Conservation (phyloP, 2,329 filamentous ascomycete genomes). For the Pseudogymnoascus sp. region DNA sequence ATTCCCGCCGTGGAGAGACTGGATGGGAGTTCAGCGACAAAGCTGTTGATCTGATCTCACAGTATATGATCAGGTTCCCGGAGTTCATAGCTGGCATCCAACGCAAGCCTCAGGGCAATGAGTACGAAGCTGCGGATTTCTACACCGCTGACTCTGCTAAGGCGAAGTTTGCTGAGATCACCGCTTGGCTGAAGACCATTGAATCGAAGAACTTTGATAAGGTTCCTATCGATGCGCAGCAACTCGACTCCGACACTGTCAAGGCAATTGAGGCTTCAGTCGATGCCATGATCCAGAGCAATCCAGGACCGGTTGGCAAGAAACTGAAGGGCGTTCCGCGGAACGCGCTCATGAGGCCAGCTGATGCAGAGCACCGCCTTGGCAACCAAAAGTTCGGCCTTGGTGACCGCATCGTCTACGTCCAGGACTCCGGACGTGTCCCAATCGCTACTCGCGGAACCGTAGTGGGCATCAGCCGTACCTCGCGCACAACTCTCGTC, state of each 20-base stretch:
- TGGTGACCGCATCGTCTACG: slow-evolving; percentile 88
- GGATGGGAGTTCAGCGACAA: slow-evolving; percentile 95
- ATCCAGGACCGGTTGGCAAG: slow-evolving; percentile 49
- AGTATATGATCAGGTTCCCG: slow-evolving; percentile 91
- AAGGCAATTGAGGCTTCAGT: slow-evolving; percentile 69
- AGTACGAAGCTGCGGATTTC: slow-evolving; percentile 76
- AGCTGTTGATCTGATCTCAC: slow-evolving; percentile 68
- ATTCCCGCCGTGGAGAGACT: slow-evolving; percentile 73
- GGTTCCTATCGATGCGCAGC: slow-evolving; percentile 93
- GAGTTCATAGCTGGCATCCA: slow-evolving; percentile 90
- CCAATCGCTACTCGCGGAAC: slow-evolving; percentile 88
- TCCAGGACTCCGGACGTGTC: slow-evolving; percentile 85
- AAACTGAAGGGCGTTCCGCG: slow-evolving; percentile 75
- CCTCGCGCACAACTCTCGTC: slow-evolving; percentile 69
- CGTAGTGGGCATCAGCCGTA: slow-evolving; percentile 88
- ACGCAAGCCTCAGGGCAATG: slow-evolving; percentile 74
- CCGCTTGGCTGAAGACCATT: slow-evolving; percentile 82
- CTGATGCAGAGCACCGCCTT: slow-evolving; percentile 87
- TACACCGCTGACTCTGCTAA: slow-evolving; percentile 68
- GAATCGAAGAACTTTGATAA: slow-evolving; percentile 88
- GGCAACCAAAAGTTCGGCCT: slow-evolving; percentile 74
- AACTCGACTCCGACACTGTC: slow-evolving; percentile 86
- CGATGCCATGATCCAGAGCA: slow-evolving; percentile 49
- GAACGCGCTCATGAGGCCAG: slow-evolving; percentile 81
- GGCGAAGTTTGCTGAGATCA: slow-evolving; percentile 84